Evolutionary conservation across 1,284 basidiomycete genomes (phyloP).

Genomic region (Pseudozyma sp.): DNA sequence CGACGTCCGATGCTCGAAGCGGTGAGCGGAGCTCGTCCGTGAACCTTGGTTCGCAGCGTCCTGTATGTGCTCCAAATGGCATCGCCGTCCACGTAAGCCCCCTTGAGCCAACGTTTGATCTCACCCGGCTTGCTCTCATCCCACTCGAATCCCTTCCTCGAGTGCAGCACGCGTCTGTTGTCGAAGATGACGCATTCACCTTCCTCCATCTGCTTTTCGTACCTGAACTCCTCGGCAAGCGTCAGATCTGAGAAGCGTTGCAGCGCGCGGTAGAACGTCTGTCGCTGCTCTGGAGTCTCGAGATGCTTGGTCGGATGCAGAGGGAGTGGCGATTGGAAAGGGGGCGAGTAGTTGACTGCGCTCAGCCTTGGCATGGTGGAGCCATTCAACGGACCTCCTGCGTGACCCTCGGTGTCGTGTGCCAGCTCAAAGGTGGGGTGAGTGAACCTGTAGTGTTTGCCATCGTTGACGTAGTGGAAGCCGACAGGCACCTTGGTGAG

Average conservation of each 20-base stretch:
- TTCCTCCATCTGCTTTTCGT: slow-evolving; percentile 79
- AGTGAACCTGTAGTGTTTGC: slow-evolving; percentile 82
- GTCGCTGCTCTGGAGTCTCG: slow-evolving; percentile 24
- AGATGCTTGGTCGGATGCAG: slow-evolving; percentile 52
- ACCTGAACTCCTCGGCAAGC: slow-evolving; percentile 74
- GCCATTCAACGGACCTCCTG: slow-evolving; percentile 27
- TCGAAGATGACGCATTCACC: slow-evolving; percentile 93
- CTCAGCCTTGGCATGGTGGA: slow-evolving; percentile 60
- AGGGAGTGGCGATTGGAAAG: slow-evolving; percentile 84
- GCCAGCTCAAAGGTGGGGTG: slow-evolving; percentile 84
- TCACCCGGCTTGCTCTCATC: slow-evolving; percentile 69
- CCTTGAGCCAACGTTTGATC: slow-evolving; percentile 75
- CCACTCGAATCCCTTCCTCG: slow-evolving; percentile 79
- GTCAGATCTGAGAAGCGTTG: slow-evolving; percentile 76
- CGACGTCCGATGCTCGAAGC: slow-evolving; percentile 9
- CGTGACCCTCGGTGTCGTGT: slow-evolving; percentile 46
- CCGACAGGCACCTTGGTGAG: slow-evolving; percentile 78
- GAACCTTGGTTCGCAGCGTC: slow-evolving; percentile 43
- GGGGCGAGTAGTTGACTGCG: slow-evolving; percentile 88
- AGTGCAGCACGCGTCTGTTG: slow-evolving; percentile 91
- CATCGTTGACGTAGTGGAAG: slow-evolving; percentile 94
- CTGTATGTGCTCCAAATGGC: slow-evolving; percentile 74
- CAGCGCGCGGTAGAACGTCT: slow-evolving; percentile 72
- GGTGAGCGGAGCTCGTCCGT: slow-evolving; percentile 24
- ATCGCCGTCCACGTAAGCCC: slow-evolving; percentile 84